Percentiles rank a stretch among this genome's conserved stretches.
Evolutionary conservation across 352 stramenopile species (phyloP).

Genomic region (Globisporangium paroecandrum): DNA sequence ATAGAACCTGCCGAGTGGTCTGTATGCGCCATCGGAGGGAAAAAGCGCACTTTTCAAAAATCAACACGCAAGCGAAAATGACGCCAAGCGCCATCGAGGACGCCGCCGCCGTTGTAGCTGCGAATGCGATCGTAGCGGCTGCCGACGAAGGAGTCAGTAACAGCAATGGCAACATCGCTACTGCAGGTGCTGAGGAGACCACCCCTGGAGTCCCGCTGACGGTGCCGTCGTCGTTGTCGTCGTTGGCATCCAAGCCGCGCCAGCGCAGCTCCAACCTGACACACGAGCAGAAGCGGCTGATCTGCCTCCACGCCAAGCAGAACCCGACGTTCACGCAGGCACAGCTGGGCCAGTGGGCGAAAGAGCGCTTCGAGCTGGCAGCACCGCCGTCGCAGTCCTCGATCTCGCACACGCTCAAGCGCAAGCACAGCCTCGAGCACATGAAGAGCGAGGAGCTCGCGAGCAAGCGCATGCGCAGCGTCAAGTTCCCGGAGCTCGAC

Average conservation of each 20-base stretch:
- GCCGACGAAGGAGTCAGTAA: background rate
- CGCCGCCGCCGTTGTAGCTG: background rate
- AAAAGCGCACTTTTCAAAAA: background rate
- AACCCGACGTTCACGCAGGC: conserved; percentile 70
- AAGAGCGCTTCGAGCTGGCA: conserved; percentile 56
- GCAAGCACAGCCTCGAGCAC: conserved; percentile 62
- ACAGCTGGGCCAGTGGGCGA: conserved; percentile 71
- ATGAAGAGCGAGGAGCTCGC: conserved; percentile 71
- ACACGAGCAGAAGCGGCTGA: conserved; percentile 77
- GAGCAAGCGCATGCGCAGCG: conserved; percentile 70
- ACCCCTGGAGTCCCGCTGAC: background rate
- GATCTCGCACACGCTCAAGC: conserved; percentile 83
- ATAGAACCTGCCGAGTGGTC: background rate
- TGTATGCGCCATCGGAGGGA: background rate
- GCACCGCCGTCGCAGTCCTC: conserved; percentile 73
- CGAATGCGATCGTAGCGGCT: background rate
- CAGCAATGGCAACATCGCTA: background rate
- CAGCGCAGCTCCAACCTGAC: conserved; percentile 71
- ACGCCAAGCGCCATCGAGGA: background rate
- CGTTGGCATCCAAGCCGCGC: conserved; percentile 27
- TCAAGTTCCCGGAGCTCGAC: conserved; percentile 78
- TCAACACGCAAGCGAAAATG: background rate
- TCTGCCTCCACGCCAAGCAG: conserved; percentile 70
- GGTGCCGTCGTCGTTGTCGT: background rate
- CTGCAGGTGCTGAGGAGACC: background rate